phyloP scores from a whole-genome alignment of 306 rosid genomes.

The Sicyos baderoa region DNA sequence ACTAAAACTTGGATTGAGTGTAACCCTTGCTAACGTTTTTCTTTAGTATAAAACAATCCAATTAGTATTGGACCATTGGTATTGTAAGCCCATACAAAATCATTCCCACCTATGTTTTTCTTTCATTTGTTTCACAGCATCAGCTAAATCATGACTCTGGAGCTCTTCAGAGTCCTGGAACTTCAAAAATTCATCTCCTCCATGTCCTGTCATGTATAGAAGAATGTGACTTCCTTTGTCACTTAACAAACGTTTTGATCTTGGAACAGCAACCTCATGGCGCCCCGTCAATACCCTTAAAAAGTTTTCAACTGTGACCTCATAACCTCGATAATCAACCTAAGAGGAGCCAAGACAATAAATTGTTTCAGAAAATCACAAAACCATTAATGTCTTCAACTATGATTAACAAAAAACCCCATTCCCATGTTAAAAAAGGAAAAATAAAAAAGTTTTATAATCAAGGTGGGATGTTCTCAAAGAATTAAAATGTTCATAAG shows the following conservation, averaged over 20 bases:
- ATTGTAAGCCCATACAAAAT: constrained; percentile 6
- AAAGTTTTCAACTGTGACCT: constrained; percentile 81
- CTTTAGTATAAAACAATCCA: constrained; percentile 19
- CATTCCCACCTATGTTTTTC: constrained; percentile 68
- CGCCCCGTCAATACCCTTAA: constrained; percentile 83
- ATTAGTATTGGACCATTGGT: not conserved
- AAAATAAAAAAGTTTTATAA: not conserved
- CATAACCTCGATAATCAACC: constrained; percentile 99
- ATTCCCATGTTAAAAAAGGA: not conserved
- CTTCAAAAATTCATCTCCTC: constrained; percentile 94
- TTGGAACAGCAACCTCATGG: constrained; percentile 81
- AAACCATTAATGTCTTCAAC: not conserved
- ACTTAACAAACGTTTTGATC: constrained; percentile 90
- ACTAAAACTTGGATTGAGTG: not conserved
- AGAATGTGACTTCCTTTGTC: constrained; percentile 99
- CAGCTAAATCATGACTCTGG: constrained; percentile 97
- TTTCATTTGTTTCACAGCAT: constrained; percentile 95
- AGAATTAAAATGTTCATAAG: not conserved
- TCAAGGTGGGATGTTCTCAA: not conserved
- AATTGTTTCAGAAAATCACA: constrained; percentile 20
- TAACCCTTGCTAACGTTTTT: constrained; percentile 42
- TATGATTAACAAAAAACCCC: constrained; percentile 20
- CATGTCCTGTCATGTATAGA: constrained; percentile 95
- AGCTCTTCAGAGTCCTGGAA: constrained; percentile 98
- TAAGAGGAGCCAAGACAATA: constrained; percentile 26